These are phyloP conservation scores for Fusarium sublunatum DNA, from an alignment of 2,329 filamentous ascomycete species.

Conservation along the genomic window DNA sequence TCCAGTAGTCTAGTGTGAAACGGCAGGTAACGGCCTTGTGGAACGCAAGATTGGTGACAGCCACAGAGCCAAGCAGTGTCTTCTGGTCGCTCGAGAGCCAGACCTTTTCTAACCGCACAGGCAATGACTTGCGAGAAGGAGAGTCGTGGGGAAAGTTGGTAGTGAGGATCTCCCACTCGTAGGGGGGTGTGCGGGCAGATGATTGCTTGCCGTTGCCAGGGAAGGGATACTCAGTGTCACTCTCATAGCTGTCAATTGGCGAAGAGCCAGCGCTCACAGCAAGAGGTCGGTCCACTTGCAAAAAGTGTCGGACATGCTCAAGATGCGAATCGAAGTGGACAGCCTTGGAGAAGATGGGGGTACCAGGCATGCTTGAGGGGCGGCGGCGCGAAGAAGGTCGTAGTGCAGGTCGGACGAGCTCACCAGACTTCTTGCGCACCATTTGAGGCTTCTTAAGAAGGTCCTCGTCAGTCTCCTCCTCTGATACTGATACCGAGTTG, in stretches of 20 bases:
- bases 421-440: slow-evolving; percentile 97
- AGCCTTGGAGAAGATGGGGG: slow-evolving; percentile 92
- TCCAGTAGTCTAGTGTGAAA: slow-evolving; percentile 98
- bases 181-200: slow-evolving; percentile 60
- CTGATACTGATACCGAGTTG: slow-evolving; percentile 64
- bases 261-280: slow-evolving; percentile 96
- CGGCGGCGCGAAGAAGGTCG: slow-evolving; percentile 81
- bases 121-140: slow-evolving; percentile 67
- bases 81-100: slow-evolving; percentile 91
- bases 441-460: slow-evolving; percentile 81
- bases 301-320: slow-evolving; percentile 94
- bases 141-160: slow-evolving; percentile 78
- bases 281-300: slow-evolving; percentile 93
- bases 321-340: slow-evolving; percentile 99
- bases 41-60: slow-evolving; percentile 89
- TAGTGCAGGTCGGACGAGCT: slow-evolving; percentile 92
- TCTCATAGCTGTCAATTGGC: slow-evolving; percentile 87
- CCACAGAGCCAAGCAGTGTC: slow-evolving; percentile 83
- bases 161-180: slow-evolving; percentile 88
- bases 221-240: slow-evolving; percentile 91
- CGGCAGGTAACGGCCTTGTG: slow-evolving; percentile 89
- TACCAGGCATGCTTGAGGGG: slow-evolving; percentile 97
- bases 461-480: slow-evolving; percentile 73
- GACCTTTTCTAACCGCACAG: slow-evolving; percentile 85
- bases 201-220: slow-evolving; percentile 57